Conservation (phyloP, 1,284 basidiomycete species). For the Bjerkandera adusta region DNA sequence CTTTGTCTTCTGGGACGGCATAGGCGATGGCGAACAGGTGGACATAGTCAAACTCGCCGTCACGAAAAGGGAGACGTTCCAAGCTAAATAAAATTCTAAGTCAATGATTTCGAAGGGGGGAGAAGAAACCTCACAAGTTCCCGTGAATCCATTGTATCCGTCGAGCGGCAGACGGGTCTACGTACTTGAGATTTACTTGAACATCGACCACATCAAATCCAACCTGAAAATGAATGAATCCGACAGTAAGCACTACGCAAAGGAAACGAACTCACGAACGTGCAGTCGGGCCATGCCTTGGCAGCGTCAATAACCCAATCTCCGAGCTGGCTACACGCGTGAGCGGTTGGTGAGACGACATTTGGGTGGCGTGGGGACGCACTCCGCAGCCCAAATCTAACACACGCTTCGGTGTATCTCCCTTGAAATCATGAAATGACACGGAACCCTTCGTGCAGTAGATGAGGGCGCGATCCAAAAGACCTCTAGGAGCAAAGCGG, state of each 20-base stretch:
- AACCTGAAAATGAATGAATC: slow-evolving; percentile 41
- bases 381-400: slow-evolving; percentile 73
- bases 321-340: slow-evolving; percentile 46
- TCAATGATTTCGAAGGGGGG: slow-evolving; percentile 6
- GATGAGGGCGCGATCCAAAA: slow-evolving; percentile 53
- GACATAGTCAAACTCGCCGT: slow-evolving; percentile 77
- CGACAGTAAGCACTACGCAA: background rate
- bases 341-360: background rate
- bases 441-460: slow-evolving; percentile 44
- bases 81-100: slow-evolving; percentile 55
- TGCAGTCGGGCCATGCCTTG: slow-evolving; percentile 62
- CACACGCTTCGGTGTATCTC: slow-evolving; percentile 42
- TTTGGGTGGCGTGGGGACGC: slow-evolving; percentile 24
- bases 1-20: slow-evolving; percentile 74
- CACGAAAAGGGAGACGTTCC: slow-evolving; percentile 72
- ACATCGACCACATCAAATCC: slow-evolving; percentile 75
- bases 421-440: slow-evolving; percentile 53
- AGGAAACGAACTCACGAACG: slow-evolving; percentile 49
- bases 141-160: slow-evolving; percentile 71
- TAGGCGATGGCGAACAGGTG: slow-evolving; percentile 61
- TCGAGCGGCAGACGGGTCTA: slow-evolving; percentile 47
- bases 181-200: slow-evolving; percentile 52
- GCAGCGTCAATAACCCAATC: slow-evolving; percentile 73
- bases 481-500: slow-evolving; percentile 43
- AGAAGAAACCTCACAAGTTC: slow-evolving; percentile 55